Conservation (phyloP, 1,284 basidiomycete species). For the Anthracocystis setariae region DNA sequence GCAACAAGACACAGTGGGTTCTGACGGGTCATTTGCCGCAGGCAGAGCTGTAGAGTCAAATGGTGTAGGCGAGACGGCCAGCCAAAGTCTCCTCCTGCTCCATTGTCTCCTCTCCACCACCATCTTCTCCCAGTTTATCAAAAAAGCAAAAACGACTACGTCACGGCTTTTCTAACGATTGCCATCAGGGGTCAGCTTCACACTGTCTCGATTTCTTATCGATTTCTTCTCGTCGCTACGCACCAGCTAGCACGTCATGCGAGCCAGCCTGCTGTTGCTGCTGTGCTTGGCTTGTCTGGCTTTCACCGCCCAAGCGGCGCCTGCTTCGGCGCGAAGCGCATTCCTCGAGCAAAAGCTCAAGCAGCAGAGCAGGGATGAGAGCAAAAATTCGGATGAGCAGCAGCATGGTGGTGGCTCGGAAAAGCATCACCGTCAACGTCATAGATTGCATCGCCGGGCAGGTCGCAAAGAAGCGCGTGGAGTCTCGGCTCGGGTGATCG, state of each 20-base stretch:
- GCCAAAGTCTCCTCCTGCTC: too few species aligned
- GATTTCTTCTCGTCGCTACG: background rate
- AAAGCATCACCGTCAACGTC: slow-evolving; percentile 3
- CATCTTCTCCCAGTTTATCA: background rate
- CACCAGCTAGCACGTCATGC: slow-evolving; percentile 19
- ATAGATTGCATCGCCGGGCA: background rate
- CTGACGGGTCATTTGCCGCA: background rate
- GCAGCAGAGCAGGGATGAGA: slow-evolving; percentile 1
- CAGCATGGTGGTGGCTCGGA: background rate
- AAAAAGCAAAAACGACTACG: too few species aligned
- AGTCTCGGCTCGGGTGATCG: background rate
- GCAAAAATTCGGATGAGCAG: background rate
- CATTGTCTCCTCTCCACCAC: background rate
- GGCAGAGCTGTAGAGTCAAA: background rate
- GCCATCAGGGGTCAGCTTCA: too few species aligned
- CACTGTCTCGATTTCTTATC: too few species aligned
- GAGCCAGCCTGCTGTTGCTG: slow-evolving; percentile 13
- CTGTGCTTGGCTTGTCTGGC: slow-evolving; percentile 34
- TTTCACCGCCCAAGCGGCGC: slow-evolving; percentile 36
- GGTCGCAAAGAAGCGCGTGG: slow-evolving; percentile 1
- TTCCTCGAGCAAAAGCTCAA: slow-evolving; percentile 3
- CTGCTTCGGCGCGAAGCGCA: slow-evolving; percentile 10
- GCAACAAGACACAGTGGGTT: background rate
- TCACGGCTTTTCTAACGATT: too few species aligned
- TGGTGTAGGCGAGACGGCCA: background rate